A percentile compares a stretch with the other conserved stretches of the same genome.
Conservation (phyloP, 176 grass and related monocot genomes). For the Oryza longistaminata region DNA sequence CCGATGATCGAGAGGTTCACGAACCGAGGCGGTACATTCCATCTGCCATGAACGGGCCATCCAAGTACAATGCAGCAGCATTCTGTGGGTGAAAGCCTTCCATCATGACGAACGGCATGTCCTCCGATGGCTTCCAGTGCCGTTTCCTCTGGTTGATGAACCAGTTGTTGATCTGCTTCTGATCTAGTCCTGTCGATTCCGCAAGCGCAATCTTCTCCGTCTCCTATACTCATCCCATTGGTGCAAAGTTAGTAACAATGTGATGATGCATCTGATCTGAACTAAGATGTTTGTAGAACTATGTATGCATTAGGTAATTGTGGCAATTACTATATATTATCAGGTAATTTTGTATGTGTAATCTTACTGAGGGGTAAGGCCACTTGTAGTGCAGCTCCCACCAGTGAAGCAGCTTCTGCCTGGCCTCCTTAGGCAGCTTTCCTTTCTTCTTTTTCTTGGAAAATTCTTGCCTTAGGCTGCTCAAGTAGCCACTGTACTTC, state of each 20-base stretch:
- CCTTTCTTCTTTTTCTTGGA: conserved; percentile 95
- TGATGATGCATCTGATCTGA: too few species aligned
- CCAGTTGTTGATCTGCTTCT: conserved; percentile 91
- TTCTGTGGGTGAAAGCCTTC: conserved; percentile 66
- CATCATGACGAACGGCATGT: conserved; percentile 73
- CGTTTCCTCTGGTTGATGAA: conserved; percentile 85
- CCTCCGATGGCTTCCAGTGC: conserved; percentile 74
- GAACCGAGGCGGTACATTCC: conserved; percentile 65
- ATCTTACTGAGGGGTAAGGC: conserved; percentile 75
- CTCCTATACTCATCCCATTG: conserved; percentile 42
- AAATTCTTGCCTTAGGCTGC: conserved; percentile 79
- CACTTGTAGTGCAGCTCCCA: conserved; percentile 86
- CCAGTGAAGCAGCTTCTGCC: conserved; percentile 78
- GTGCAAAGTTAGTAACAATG: background rate
- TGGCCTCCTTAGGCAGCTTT: conserved; percentile 81
- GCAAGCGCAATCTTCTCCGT: conserved; percentile 64
- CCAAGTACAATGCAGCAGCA: conserved; percentile 50
- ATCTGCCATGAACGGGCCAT: conserved; percentile 58
- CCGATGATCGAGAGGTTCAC: background rate
- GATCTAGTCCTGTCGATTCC: conserved; percentile 66
- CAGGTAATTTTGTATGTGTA: background rate
- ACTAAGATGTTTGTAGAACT: too few species aligned
- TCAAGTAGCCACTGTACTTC: conserved; percentile 79
- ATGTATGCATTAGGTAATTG: too few species aligned
- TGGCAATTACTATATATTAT: background rate